Conservation (phyloP, 1,284 basidiomycete genomes). For the Cyathus olla region DNA sequence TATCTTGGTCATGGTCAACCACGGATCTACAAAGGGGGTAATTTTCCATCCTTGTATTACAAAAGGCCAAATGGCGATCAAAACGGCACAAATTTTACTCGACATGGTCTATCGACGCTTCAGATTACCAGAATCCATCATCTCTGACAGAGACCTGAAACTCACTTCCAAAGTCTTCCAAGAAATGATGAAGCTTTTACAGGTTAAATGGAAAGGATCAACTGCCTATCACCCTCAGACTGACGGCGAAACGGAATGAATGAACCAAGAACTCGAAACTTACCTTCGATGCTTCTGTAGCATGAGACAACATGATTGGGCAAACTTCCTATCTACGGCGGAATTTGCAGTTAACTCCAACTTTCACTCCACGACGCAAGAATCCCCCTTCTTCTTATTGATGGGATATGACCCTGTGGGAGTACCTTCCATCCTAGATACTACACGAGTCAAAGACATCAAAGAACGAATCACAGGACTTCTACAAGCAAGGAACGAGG, state of each 20-base stretch:
- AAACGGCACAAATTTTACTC: slow-evolving; percentile 26
- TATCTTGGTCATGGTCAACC: slow-evolving; percentile 45
- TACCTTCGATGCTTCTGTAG: slow-evolving; percentile 27
- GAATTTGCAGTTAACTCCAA: no score
- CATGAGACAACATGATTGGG: slow-evolving; percentile 13
- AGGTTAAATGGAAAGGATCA: slow-evolving; percentile 16
- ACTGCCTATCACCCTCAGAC: slow-evolving; percentile 45
- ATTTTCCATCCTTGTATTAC: slow-evolving; percentile 45
- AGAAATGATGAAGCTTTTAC: slow-evolving; percentile 16
- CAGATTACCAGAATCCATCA: slow-evolving; percentile 32
- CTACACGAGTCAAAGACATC: no score
- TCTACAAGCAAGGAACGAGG: no score
- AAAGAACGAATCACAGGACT: no score
- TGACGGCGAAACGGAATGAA: slow-evolving; percentile 42
- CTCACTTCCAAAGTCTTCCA: slow-evolving; percentile 17
- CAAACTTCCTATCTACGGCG: background rate
- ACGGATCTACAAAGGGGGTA: slow-evolving; percentile 49
- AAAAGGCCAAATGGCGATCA: slow-evolving; percentile 13
- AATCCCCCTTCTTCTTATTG: no score
- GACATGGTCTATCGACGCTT: slow-evolving; percentile 21
- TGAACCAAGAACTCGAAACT: slow-evolving; percentile 43
- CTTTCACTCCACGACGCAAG: no score
- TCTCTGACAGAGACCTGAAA: slow-evolving; percentile 35
- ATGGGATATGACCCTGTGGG: no score
- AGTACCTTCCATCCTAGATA: no score